A percentile compares a stretch with the other conserved stretches of the same genome.
Conservation (phyloP, 176 grass and related monocot genomes). For the Musa troglodytarum region DNA sequence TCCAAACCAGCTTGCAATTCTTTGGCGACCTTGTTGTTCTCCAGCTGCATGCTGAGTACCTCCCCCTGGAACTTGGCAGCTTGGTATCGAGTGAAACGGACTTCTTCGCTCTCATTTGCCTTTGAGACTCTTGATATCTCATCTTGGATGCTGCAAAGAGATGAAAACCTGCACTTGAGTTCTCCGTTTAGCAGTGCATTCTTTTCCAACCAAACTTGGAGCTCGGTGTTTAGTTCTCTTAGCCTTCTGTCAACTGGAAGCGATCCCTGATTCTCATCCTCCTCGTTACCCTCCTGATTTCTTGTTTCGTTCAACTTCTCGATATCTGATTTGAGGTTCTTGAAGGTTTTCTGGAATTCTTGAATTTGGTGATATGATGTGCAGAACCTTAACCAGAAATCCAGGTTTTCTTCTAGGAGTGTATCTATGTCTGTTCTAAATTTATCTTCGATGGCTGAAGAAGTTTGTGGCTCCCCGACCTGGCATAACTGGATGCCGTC, state of each 20-base stretch:
- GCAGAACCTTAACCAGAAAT: conserved; percentile 72
- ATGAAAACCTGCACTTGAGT: conserved; percentile 50
- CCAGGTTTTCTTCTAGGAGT: conserved; percentile 50
- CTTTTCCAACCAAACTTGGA: conserved; percentile 75
- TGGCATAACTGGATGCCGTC: neutral
- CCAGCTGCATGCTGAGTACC: conserved; percentile 86
- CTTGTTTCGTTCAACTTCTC: conserved; percentile 34
- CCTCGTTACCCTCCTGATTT: conserved; percentile 22
- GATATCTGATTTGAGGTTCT: conserved; percentile 39
- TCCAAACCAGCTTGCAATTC: conserved; percentile 63
- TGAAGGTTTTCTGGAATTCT: conserved; percentile 51
- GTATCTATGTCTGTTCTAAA: conserved; percentile 52
- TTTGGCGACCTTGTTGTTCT: conserved; percentile 66
- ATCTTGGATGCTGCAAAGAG: conserved; percentile 50
- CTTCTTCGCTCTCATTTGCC: conserved; percentile 9
- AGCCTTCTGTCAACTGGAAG: conserved; percentile 53
- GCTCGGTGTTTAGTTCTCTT: conserved; percentile 54
- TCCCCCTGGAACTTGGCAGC: conserved; percentile 86
- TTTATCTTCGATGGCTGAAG: neutral
- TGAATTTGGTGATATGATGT: conserved; percentile 64
- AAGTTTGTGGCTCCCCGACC: neutral
- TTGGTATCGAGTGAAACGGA: conserved; percentile 55
- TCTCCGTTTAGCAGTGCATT: conserved; percentile 61
- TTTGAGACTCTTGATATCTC: conserved; percentile 25
- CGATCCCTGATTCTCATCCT: conserved; percentile 24